phyloP scores from a whole-genome alignment of 257 asterid species.

The Solanum infundibuliforme region DNA sequence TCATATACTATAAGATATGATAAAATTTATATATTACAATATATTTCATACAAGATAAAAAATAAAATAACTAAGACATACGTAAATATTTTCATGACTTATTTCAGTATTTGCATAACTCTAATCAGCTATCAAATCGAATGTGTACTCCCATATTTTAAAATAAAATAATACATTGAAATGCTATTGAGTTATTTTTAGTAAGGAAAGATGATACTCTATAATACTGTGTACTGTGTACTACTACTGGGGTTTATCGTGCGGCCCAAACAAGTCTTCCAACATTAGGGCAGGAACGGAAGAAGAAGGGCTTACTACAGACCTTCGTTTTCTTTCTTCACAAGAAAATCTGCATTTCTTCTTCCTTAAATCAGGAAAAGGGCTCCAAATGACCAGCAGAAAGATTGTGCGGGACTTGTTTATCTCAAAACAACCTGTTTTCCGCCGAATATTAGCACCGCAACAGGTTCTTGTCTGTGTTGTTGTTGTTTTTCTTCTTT shows the following conservation, averaged over 20 bases:
- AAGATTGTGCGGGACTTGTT: conserved; percentile 57
- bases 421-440: conserved; percentile 28
- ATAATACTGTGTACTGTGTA: too few species aligned
- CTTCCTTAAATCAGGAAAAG: not conserved
- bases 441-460: conserved; percentile 33
- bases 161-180: too few species aligned
- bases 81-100: not conserved
- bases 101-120: not conserved
- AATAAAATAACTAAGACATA: too few species aligned
- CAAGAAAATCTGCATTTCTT: not conserved
- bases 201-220: not conserved
- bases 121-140: too few species aligned
- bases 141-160: too few species aligned
- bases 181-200: not conserved
- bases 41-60: too few species aligned
- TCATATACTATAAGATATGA: too few species aligned
- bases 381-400: conserved; percentile 43
- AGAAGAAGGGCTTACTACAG: not conserved
- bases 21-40: too few species aligned
- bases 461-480: conserved; percentile 22
- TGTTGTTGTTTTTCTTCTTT: not conserved
- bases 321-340: not conserved
- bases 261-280: not conserved
- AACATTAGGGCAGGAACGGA: not conserved
- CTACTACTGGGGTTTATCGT: not conserved